Evolutionary conservation across 495 filamentous ascomycete species (phyloP).

Genomic region (Hyphodiscus hymeniophilus): DNA sequence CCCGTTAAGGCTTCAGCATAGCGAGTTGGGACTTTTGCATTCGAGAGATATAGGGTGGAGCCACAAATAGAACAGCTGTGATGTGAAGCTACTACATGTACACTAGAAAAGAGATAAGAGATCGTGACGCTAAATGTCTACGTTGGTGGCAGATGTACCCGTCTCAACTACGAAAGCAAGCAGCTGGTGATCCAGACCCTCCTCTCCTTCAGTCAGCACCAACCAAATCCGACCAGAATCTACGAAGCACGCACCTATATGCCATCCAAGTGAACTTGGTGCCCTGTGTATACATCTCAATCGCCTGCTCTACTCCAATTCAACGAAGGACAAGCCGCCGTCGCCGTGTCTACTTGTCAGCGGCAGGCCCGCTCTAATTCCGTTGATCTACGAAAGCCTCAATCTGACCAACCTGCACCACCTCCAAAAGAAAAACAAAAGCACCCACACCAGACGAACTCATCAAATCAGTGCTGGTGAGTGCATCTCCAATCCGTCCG

Average conservation of each 20-base stretch:
- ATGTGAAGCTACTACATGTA: slow-evolving; percentile 45
- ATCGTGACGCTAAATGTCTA: no score
- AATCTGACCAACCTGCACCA: no score
- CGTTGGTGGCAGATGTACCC: not conserved
- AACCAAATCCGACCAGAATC: not conserved
- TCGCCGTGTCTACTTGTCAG: not conserved
- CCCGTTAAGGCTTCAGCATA: slow-evolving; percentile 23
- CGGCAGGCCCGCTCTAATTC: no score
- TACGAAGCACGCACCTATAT: slow-evolving; percentile 3
- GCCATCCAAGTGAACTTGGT: slow-evolving; percentile 9
- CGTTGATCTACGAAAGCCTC: no score
- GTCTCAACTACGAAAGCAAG: slow-evolving; percentile 31
- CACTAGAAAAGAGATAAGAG: slow-evolving; percentile 23
- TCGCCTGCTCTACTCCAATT: not conserved
- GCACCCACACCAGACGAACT: not conserved
- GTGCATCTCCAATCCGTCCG: no score
- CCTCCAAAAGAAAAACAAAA: not conserved
- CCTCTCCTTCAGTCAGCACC: not conserved
- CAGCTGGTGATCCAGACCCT: slow-evolving; percentile 21
- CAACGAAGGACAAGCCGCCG: not conserved
- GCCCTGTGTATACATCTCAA: slow-evolving; percentile 1
- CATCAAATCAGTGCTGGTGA: not conserved
- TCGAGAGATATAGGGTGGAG: slow-evolving; percentile 32
- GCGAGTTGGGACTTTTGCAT: slow-evolving; percentile 24
- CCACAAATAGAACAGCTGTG: slow-evolving; percentile 37